A percentile compares a stretch with the other conserved stretches of the same genome.
These are phyloP conservation scores for Boletus eberwhitei DNA, from an alignment of 768 basidiomycete genomes.

Conservation along the genomic window DNA sequence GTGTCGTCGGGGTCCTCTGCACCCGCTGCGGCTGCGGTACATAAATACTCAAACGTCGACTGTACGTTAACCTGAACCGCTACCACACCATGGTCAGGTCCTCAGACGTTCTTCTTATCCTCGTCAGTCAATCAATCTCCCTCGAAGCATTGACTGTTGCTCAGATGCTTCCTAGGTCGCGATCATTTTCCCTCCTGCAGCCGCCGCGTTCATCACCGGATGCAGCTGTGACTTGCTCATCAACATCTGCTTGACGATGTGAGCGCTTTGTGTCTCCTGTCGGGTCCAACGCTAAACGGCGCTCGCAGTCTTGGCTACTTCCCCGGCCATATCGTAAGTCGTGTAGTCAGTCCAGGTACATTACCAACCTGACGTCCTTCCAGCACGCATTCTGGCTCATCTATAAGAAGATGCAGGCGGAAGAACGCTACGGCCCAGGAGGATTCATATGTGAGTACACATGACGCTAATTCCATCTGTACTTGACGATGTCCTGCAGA, in stretches of 20 bases:
- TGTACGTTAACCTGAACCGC: neutral
- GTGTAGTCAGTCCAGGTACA: too few relatives aligned
- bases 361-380: neutral
- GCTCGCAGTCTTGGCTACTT: conserved; percentile 66
- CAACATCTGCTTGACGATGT: conserved; percentile 79
- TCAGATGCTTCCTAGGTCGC: conserved; percentile 49
- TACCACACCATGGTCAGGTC: conserved; percentile 42
- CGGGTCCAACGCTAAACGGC: conserved; percentile 1
- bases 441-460: conserved; percentile 67
- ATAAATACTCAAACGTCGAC: neutral
- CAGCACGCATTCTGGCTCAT: conserved; percentile 89
- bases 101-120: conserved; percentile 76
- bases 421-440: conserved; percentile 74
- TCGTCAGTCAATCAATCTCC: conserved; percentile 45
- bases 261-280: conserved; percentile 20
- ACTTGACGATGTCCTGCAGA: conserved; percentile 23
- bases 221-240: conserved; percentile 87
- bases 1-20: conserved; percentile 20
- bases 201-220: conserved; percentile 71
- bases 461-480: neutral
- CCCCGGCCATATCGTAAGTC: conserved; percentile 54
- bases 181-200: conserved; percentile 80
- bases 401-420: conserved; percentile 86
- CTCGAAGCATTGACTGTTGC: neutral
- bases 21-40: conserved; percentile 15